These are phyloP conservation scores for Skeletonema tropicum DNA, from an alignment of 108 stramenopile species.

Conservation along the genomic window DNA sequence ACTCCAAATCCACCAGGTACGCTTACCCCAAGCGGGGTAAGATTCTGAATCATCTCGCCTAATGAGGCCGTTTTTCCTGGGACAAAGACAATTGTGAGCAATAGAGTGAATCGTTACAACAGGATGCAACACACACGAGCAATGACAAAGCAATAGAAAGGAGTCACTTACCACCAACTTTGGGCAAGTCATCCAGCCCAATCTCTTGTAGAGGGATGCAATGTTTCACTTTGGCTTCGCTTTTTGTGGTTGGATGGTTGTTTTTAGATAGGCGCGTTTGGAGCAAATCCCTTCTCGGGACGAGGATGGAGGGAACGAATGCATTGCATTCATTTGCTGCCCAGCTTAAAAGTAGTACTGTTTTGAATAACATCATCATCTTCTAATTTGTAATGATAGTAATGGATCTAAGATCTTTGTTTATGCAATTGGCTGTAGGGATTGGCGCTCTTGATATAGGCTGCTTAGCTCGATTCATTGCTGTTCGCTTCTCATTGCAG, in stretches of 20 bases:
- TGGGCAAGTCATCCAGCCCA: conserved; percentile 39
- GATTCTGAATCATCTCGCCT: conserved; percentile 51
- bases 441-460: too few species aligned
- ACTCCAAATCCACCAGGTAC: conserved; percentile 48
- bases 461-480: background rate
- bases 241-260: background rate
- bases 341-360: conserved; percentile 6
- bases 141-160: background rate
- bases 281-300: conserved; percentile 1
- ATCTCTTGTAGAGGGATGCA: conserved; percentile 45
- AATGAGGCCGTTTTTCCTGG: conserved; percentile 48
- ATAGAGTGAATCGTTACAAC: background rate
- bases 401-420: background rate
- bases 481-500: background rate
- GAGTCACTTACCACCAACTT: conserved; percentile 38
- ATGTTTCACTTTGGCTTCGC: conserved; percentile 14
- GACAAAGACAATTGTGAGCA: background rate
- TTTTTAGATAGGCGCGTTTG: conserved; percentile 1
- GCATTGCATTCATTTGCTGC: conserved; percentile 9
- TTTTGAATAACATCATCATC: conserved; percentile 6
- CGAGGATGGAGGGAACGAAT: conserved; percentile 10
- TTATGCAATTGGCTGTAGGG: background rate
- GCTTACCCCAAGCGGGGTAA: conserved; percentile 30
- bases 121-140: background rate
- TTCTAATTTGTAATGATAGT: background rate